phyloP scores from a whole-genome alignment of 768 basidiomycete genomes.

The Amanita pallidorosea region DNA sequence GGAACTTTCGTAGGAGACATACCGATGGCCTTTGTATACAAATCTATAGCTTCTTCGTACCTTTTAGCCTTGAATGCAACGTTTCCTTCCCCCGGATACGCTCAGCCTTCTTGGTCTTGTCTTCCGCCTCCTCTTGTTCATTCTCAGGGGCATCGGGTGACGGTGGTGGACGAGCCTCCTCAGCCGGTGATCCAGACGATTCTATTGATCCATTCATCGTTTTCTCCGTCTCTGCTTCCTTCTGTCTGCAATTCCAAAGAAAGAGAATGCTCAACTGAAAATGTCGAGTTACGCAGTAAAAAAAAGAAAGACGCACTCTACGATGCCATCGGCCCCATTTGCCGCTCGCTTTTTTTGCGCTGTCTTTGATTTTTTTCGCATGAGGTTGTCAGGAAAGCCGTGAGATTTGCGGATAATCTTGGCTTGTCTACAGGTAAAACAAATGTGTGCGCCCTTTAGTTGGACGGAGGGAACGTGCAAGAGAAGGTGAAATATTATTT shows the following conservation, averaged over 20 bases:
- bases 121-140: slow-evolving; percentile 14
- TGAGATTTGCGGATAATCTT: slow-evolving; percentile 6
- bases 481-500: background rate
- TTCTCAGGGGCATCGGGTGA: background rate
- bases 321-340: background rate
- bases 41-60: slow-evolving; percentile 60
- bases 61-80: slow-evolving; percentile 54
- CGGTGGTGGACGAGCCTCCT: background rate
- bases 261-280: background rate
- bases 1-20: slow-evolving; percentile 8
- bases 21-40: slow-evolving; percentile 73
- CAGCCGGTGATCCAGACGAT: background rate
- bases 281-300: background rate
- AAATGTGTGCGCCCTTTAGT: background rate
- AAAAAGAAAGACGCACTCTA: slow-evolving; percentile 1
- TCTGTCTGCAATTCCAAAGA: background rate
- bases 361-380: slow-evolving; percentile 6
- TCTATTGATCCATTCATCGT: background rate
- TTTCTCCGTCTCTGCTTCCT: background rate
- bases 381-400: slow-evolving; percentile 3
- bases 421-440: background rate
- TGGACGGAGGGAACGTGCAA: background rate
- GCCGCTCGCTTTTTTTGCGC: background rate
- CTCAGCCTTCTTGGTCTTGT: slow-evolving; percentile 40
- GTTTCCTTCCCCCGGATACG: slow-evolving; percentile 66